Conservation (phyloP, 73 alveolate species). For the Paramecium biaurelia region DNA sequence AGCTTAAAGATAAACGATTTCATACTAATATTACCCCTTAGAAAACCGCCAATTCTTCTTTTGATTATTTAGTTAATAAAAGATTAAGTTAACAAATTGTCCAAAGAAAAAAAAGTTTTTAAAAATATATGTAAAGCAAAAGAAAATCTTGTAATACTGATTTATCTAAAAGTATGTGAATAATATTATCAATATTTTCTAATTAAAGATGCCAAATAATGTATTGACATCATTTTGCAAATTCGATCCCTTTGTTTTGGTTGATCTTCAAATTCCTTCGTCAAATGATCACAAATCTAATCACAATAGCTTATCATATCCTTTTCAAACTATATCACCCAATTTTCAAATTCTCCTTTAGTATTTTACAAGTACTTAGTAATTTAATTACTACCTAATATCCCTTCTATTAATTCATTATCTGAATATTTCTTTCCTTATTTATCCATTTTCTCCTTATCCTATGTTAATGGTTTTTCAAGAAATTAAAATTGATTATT, state of each 20-base stretch:
- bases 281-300: not conserved
- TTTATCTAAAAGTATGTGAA: conserved; percentile 5
- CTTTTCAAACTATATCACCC: not conserved
- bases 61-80: conserved; percentile 8
- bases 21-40: not conserved
- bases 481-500: not conserved
- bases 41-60: not conserved
- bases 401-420: not conserved
- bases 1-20: not conserved
- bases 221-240: not conserved
- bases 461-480: not conserved
- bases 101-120: not conserved
- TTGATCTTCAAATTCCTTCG: not conserved
- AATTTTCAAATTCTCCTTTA: not conserved
- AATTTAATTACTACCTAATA: not conserved
- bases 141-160: not conserved
- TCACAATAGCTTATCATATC: not conserved
- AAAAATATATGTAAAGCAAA: not conserved
- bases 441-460: not conserved
- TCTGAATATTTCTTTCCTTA: not conserved
- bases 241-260: not conserved
- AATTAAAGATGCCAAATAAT: not conserved
- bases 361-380: not conserved
- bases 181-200: not conserved
- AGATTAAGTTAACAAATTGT: not conserved